These are phyloP conservation scores for Monosporascus ibericus DNA, from an alignment of 2,329 filamentous ascomycete species.

Conservation along the genomic window DNA sequence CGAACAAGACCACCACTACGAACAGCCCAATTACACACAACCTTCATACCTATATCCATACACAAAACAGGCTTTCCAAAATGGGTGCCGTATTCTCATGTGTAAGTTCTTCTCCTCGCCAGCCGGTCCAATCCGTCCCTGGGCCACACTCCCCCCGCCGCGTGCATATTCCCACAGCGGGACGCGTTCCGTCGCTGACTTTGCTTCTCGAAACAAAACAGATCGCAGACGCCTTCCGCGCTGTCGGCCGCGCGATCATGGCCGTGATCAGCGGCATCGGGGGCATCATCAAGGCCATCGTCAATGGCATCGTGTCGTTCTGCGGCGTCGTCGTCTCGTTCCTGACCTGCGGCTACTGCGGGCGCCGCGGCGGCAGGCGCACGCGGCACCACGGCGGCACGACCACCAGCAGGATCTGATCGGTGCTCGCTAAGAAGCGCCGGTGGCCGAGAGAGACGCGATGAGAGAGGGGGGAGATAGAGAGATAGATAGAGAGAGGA, in stretches of 20 bases:
- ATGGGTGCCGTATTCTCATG: conserved; percentile 85
- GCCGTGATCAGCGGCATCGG: conserved; percentile 63
- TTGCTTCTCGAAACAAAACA: conserved; percentile 24
- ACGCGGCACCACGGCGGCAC: conserved; percentile 15
- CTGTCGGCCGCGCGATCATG: conserved; percentile 63
- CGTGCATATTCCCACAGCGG: no score
- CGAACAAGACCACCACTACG: background rate
- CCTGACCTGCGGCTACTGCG: conserved; percentile 49
- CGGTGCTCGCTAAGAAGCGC: no score
- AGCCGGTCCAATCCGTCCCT: no score
- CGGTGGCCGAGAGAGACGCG: no score
- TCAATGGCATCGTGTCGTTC: conserved; percentile 60
- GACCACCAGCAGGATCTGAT: conserved; percentile 30
- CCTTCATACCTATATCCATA: conserved; percentile 3
- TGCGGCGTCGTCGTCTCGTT: conserved; percentile 62
- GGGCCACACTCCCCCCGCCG: no score
- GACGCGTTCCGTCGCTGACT: conserved; percentile 8
- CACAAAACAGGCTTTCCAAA: conserved; percentile 29
- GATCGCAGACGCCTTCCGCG: conserved; percentile 54
- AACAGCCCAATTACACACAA: conserved; percentile 5
- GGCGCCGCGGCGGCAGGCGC: conserved; percentile 14
- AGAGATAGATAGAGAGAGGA: no score
- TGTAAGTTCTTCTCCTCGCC: conserved; percentile 46
- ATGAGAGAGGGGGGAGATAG: no score
- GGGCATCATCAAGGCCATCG: conserved; percentile 57